phyloP scores from a whole-genome alignment of 129 eudicot genomes.

The Calendula officinalis region DNA sequence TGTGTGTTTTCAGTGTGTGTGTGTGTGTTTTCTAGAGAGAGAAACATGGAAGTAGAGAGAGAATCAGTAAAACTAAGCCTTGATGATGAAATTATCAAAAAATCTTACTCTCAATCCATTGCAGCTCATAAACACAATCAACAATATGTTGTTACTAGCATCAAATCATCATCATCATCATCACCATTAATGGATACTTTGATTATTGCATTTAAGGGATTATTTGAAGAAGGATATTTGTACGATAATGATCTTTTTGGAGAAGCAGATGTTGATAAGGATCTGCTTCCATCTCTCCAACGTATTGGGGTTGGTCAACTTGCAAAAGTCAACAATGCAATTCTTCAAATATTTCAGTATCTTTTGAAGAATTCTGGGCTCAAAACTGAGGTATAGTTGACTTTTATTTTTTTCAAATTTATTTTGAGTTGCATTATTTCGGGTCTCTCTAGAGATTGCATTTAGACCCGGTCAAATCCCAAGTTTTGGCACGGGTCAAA shows the following conservation, averaged over 20 bases:
- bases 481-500: not conserved
- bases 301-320: constrained; percentile 29
- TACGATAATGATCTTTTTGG: constrained; percentile 20
- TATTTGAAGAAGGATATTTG: constrained; percentile 4
- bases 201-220: constrained; percentile 14
- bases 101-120: constrained; percentile 13
- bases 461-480: not conserved
- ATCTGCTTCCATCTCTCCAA: constrained; percentile 14
- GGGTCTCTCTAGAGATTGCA: not conserved
- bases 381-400: constrained; percentile 26
- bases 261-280: not conserved
- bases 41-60: constrained; percentile 24
- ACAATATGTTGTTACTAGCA: not conserved
- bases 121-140: constrained; percentile 14
- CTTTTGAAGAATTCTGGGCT: constrained; percentile 12
- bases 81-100: constrained; percentile 4
- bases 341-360: constrained; percentile 1
- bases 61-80: constrained; percentile 8
- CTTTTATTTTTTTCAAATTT: constrained; percentile 13
- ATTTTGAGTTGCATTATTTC: not conserved
- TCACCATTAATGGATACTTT: constrained; percentile 12
- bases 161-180: constrained; percentile 16
- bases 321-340: constrained; percentile 29
- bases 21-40: not conserved
- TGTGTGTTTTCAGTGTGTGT: constrained; percentile 3